A percentile compares a stretch with the other conserved stretches of the same genome.
These are phyloP conservation scores for Sporothrix curviconia DNA, from an alignment of 2,329 filamentous ascomycete species.

Conservation along the genomic window DNA sequence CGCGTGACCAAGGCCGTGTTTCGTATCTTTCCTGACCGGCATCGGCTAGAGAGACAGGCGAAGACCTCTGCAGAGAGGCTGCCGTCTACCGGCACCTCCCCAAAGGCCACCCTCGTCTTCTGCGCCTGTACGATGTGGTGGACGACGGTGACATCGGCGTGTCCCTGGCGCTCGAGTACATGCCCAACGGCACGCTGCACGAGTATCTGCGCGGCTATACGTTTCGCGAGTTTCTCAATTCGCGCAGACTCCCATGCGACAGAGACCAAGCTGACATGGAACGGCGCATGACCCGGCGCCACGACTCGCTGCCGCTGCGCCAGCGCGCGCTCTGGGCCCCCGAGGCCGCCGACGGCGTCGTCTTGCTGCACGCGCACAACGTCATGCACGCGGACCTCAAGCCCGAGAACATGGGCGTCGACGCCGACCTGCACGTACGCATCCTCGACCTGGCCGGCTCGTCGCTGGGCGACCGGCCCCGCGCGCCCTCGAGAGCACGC, in stretches of 20 bases:
- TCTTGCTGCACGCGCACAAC: conserved; percentile 5
- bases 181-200: conserved; percentile 4
- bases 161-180: conserved; percentile 12
- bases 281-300: background rate
- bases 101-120: conserved; percentile 2
- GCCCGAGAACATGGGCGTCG: conserved; percentile 16
- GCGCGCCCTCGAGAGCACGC: too few relatives aligned
- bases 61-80: conserved; percentile 8
- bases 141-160: conserved; percentile 4
- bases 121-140: conserved; percentile 2
- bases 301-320: background rate
- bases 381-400: conserved; percentile 14
- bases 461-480: too few relatives aligned
- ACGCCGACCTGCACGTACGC: too few relatives aligned
- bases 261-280: background rate
- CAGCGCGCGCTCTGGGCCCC: conserved; percentile 12
- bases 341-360: conserved; percentile 11
- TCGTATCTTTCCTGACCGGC: background rate
- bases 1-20: background rate
- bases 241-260: background rate
- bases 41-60: background rate
- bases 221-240: background rate
- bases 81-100: conserved; percentile 11
- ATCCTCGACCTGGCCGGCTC: too few relatives aligned
- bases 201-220: conserved; percentile 1